Percentiles rank a stretch among this genome's conserved stretches.
Evolutionary conservation across 2,329 filamentous ascomycete species (phyloP).

Genomic region (Arthrobotrys megalospora): DNA sequence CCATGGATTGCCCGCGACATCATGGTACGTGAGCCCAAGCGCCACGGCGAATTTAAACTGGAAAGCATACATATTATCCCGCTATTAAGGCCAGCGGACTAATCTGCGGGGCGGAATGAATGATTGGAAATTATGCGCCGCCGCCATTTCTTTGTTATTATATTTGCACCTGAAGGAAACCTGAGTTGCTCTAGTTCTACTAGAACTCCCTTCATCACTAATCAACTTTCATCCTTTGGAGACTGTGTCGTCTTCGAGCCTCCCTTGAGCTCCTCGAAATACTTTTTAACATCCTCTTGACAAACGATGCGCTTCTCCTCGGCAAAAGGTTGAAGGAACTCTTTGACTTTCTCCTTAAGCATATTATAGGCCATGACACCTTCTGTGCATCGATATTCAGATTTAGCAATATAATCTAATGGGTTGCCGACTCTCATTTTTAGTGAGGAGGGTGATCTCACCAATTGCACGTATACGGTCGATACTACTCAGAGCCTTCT

Average conservation of each 20-base stretch:
- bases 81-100: not conserved
- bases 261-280: constrained; percentile 84
- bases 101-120: not conserved
- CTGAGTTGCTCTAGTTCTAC: not conserved
- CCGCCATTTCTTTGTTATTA: not conserved
- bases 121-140: not conserved
- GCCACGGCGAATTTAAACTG: not conserved
- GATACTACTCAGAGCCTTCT: constrained; percentile 90
- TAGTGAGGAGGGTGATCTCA: constrained; percentile 5
- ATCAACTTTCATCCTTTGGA: constrained; percentile 1
- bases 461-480: constrained; percentile 89
- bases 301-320: constrained; percentile 89
- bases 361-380: constrained; percentile 99
- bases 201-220: not conserved
- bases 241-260: constrained; percentile 1
- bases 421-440: not conserved
- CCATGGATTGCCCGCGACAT: not conserved
- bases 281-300: constrained; percentile 95
- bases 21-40: not conserved
- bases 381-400: constrained; percentile 69
- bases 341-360: constrained; percentile 94
- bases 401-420: constrained; percentile 3
- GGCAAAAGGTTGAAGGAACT: constrained; percentile 92
- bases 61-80: constrained; percentile 21
- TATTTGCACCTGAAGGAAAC: not conserved